Evolutionary conservation across 208 protist genomes (phyloP).

Genomic region (Trypanosoma scelopori): DNA sequence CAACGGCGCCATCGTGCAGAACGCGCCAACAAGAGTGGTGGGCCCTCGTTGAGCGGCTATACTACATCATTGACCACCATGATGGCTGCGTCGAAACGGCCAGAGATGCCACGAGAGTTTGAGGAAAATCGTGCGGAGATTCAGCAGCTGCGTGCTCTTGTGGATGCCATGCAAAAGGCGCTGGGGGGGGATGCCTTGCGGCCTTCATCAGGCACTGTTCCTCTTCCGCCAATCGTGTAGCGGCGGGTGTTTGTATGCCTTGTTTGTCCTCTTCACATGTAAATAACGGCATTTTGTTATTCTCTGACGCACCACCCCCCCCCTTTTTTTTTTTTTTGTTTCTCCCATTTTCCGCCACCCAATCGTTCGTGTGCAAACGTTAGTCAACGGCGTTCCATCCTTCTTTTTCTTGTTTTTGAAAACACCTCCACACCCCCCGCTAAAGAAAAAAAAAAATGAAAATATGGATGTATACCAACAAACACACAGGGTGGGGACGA

Average conservation of each 20-base stretch:
- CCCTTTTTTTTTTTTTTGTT: neutral
- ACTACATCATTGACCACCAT: neutral
- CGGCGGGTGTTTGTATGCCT: neutral
- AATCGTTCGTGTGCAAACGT: too few species aligned
- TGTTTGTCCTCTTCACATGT: constrained; percentile 11
- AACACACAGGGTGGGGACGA: neutral
- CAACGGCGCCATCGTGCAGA: constrained; percentile 14
- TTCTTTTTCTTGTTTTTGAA: too few species aligned
- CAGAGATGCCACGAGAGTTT: constrained; percentile 55
- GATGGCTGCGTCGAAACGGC: constrained; percentile 12
- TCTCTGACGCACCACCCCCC: neutral
- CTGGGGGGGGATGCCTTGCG: constrained; percentile 27
- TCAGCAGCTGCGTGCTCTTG: constrained; percentile 63
- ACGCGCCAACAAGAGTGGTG: neutral
- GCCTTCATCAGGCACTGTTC: neutral
- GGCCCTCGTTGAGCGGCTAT: neutral
- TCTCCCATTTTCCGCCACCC: too few species aligned
- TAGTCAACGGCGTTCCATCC: too few species aligned
- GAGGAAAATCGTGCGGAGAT: constrained; percentile 86
- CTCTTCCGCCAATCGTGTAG: constrained; percentile 15
- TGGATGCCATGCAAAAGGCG: constrained; percentile 73
- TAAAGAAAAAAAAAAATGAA: too few species aligned
- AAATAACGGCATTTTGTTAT: too few species aligned
- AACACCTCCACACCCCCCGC: too few species aligned
- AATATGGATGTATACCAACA: too few species aligned